phyloP scores from a whole-genome alignment of 305 asterid genomes.

The Fraxinus nigra region DNA sequence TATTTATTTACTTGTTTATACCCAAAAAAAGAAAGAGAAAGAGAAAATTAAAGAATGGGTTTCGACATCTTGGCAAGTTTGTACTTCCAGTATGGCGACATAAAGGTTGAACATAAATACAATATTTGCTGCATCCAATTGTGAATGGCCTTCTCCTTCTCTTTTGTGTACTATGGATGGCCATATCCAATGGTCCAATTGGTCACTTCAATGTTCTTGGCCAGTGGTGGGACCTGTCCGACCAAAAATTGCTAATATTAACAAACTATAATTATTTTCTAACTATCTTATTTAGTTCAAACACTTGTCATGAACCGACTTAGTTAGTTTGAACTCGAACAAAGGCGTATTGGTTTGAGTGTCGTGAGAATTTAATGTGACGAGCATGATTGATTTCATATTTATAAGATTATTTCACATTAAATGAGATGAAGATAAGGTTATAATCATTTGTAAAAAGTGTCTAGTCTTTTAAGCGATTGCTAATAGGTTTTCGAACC shows the following conservation, averaged over 20 bases:
- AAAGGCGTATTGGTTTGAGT: not conserved
- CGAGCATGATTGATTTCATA: not conserved
- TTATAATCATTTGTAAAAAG: not conserved
- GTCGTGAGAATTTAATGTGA: not conserved
- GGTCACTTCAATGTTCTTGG: slow-evolving; percentile 25
- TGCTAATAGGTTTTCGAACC: not conserved
- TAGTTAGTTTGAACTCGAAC: not conserved
- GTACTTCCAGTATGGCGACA: slow-evolving; percentile 13
- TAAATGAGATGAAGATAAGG: not conserved
- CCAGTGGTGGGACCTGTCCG: slow-evolving; percentile 26
- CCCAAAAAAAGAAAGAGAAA: not conserved
- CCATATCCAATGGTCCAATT: slow-evolving; percentile 17
- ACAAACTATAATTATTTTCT: not conserved
- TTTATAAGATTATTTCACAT: not conserved
- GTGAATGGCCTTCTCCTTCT: not conserved
- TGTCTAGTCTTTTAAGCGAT: not conserved
- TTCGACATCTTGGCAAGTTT: not conserved
- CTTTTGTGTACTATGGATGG: not conserved
- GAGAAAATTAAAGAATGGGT: not conserved
- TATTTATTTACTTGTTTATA: not conserved
- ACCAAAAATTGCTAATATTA: slow-evolving; percentile 28
- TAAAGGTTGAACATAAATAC: slow-evolving; percentile 7
- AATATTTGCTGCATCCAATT: not conserved
- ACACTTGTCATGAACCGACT: not conserved
- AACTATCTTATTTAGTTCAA: not conserved